Evolutionary conservation across 2,329 filamentous ascomycete species (phyloP), one percentile per base, ranked within the genome.

Genomic region (Nemania diffusa): DNA sequence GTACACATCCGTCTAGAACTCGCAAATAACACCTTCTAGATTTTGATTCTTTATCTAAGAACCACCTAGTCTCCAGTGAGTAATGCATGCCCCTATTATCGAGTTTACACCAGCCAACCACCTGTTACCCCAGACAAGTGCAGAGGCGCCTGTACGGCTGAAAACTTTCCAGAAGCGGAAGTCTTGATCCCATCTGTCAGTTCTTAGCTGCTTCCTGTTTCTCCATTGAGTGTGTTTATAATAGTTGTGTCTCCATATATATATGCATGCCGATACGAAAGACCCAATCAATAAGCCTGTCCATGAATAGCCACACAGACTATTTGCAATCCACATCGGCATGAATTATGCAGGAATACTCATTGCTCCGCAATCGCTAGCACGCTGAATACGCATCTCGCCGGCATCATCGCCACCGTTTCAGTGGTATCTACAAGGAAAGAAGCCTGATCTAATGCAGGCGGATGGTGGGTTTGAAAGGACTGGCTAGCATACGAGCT

Each of bases 241-340:
- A 20, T 26, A 22, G 44, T 32, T 3, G 20, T n/a, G 13, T 42
- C 44, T 22, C 44, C 51, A 56, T 48, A 6, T 7, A 6, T 7
- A 24, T 2, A 7, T 52, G 50, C 50, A 32, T 52, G 9, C 37
- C 37, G 22, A 27, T 11, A 2, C 5, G 9, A 34, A 42, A 32
- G 2, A 26, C 2, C 53, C 53, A 64, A 64, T 57, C 53, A 64
- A 50, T 29, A 29, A 11, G 50, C 50, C 44, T 48, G 22, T 5
- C 11, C 20, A 11, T 20, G 11, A n/a, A 6, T n/a, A 15, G n/a
- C 27, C 26, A n/a, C 24, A 20, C 11, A 52, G 26, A 27, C 50
- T 32, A 52, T 52, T 32, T 20, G 26, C 27, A 29, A 24, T 15
- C 50, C 15, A 52, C 50, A 20, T 32, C 6, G 22, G 15, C 6